Conservation (phyloP, 2,329 filamentous ascomycete genomes). For the Nigrospora oryzae region DNA sequence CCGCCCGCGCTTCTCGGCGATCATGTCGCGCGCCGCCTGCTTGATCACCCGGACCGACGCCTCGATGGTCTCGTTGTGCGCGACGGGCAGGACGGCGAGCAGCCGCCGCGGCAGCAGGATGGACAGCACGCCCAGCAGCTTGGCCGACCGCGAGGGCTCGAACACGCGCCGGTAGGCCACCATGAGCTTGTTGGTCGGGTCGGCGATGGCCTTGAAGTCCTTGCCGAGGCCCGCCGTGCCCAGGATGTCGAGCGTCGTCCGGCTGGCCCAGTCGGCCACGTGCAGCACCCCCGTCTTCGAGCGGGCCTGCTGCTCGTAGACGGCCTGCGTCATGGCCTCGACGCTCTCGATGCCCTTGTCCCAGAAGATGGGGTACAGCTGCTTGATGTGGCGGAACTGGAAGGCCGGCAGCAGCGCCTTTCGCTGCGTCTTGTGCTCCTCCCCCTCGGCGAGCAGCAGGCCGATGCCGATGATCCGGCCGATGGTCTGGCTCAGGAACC, state of each 20-base stretch:
- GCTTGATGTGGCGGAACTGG: neutral
- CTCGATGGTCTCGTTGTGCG: conserved; percentile 57
- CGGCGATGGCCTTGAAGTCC: conserved; percentile 58
- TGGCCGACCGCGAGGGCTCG: conserved; percentile 28
- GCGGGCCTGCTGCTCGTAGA: conserved; percentile 5
- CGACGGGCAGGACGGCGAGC: conserved; percentile 55
- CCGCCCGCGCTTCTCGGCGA: conserved; percentile 58
- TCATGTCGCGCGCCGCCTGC: conserved; percentile 56
- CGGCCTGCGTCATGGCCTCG: conserved; percentile 1
- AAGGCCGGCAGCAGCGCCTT: neutral
- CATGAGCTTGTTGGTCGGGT: conserved; percentile 52
- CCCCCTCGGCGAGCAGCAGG: neutral
- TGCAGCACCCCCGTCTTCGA: conserved; percentile 40
- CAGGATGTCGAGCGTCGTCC: conserved; percentile 70
- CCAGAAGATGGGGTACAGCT: neutral
- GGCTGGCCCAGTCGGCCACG: conserved; percentile 53
- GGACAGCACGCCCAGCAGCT: conserved; percentile 43
- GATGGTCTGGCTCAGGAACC: neutral
- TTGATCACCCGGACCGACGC: conserved; percentile 52
- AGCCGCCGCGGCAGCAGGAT: conserved; percentile 56
- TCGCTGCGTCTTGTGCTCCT: neutral
- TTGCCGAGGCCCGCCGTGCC: conserved; percentile 62
- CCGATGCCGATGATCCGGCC: neutral
- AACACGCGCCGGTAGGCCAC: conserved; percentile 49
- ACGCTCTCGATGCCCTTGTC: neutral